Evolutionary conservation across 768 basidiomycete species (phyloP).

Genomic region (Mycena chlorophos): DNA sequence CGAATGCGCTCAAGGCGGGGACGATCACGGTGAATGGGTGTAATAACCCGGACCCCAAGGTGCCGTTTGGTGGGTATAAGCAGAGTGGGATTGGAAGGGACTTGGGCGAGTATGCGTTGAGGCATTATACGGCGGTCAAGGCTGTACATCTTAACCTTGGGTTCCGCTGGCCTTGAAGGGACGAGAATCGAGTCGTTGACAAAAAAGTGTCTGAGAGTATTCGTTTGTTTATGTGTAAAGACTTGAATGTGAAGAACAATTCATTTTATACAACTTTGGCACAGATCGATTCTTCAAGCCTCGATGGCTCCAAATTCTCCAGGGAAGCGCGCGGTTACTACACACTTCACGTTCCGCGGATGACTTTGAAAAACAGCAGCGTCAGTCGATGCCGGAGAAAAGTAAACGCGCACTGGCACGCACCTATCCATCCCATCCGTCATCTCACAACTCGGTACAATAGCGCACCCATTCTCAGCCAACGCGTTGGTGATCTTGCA

Average conservation of each 20-base stretch:
- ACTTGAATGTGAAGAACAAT: too few relatives aligned
- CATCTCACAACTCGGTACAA: conserved; percentile 42
- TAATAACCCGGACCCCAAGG: conserved; percentile 39
- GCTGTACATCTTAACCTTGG: conserved; percentile 6
- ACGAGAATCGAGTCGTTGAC: too few relatives aligned
- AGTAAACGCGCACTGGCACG: too few relatives aligned
- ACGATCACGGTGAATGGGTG: conserved; percentile 56
- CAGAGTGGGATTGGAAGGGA: conserved; percentile 62
- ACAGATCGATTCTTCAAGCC: too few relatives aligned
- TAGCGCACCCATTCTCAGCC: conserved; percentile 35
- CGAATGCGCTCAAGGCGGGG: conserved; percentile 65
- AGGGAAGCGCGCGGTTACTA: too few relatives aligned
- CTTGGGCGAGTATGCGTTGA: conserved; percentile 55
- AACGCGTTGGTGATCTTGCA: conserved; percentile 42
- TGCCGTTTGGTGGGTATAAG: conserved; percentile 68
- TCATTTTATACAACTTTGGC: too few relatives aligned
- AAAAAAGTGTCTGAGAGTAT: too few relatives aligned
- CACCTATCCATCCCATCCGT: conserved; percentile 49
- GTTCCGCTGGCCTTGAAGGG: background rate
- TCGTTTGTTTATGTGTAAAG: too few relatives aligned
- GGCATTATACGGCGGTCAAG: conserved; percentile 25
- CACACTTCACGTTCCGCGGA: too few relatives aligned
- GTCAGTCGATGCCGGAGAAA: too few relatives aligned
- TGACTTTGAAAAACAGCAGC: too few relatives aligned
- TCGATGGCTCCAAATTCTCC: too few relatives aligned